Evolutionary conservation across 345 rosid species (phyloP).

Genomic region (Carallia brachiata): DNA sequence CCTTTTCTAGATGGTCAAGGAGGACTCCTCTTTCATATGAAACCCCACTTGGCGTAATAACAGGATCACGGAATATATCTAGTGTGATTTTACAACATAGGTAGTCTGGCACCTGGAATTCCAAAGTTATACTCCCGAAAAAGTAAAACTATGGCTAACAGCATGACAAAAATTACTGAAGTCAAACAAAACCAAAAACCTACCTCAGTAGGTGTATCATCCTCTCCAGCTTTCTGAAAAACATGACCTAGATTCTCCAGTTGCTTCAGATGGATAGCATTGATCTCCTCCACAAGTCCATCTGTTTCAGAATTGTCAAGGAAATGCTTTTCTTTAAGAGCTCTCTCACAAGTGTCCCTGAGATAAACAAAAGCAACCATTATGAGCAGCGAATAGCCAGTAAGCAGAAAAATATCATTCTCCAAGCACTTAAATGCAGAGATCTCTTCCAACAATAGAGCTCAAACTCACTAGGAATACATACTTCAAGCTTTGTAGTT

Average conservation of each 20-base stretch:
- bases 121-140: not conserved
- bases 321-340: constrained; percentile 62
- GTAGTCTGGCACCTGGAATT: constrained; percentile 81
- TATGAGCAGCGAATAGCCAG: constrained; percentile 9
- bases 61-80: constrained; percentile 86
- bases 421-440: not conserved
- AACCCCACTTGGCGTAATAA: constrained; percentile 81
- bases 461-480: constrained; percentile 40
- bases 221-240: constrained; percentile 65
- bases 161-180: too few relatives aligned
- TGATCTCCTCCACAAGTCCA: constrained; percentile 47
- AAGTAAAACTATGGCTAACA: not conserved
- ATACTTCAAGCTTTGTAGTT: constrained; percentile 78
- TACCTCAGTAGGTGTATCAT: constrained; percentile 68
- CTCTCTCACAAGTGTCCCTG: constrained; percentile 82
- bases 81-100: constrained; percentile 87
- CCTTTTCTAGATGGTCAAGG: constrained; percentile 87
- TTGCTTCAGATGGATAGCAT: constrained; percentile 33
- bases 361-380: constrained; percentile 16
- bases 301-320: constrained; percentile 51
- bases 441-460: not conserved
- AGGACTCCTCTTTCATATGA: constrained; percentile 85
- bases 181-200: not conserved
- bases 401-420: not conserved
- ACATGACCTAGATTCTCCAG: constrained; percentile 52